phyloP scores from a whole-genome alignment of 2,329 filamentous ascomycete genomes.

The Thyridium curvatum region DNA sequence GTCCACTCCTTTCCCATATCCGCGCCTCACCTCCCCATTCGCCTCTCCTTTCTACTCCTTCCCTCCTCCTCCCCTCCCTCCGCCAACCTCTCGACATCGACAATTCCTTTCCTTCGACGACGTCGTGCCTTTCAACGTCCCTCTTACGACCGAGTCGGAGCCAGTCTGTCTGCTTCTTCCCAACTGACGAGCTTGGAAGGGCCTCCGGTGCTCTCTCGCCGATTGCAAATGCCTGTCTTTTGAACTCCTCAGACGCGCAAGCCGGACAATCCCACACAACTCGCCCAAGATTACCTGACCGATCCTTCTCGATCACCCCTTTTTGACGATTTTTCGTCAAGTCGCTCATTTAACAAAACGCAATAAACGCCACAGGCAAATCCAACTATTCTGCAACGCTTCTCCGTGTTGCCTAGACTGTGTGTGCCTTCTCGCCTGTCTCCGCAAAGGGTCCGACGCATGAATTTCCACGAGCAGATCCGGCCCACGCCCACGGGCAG shows the following conservation, averaged over 20 bases:
- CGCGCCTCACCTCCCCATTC: slow-evolving; percentile 6
- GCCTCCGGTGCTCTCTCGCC: slow-evolving; percentile 18
- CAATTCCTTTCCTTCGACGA: slow-evolving; percentile 14
- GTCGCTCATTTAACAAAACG: slow-evolving; percentile 35
- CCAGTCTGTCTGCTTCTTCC: slow-evolving; percentile 9
- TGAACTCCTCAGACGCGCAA: slow-evolving; percentile 8
- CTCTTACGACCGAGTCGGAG: slow-evolving; percentile 16
- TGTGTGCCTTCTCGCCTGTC: too few relatives aligned
- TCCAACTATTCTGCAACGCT: neutral
- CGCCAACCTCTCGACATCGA: slow-evolving; percentile 18
- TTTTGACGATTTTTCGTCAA: slow-evolving; percentile 39
- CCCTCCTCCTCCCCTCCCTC: slow-evolving; percentile 1
- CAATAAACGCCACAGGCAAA: slow-evolving; percentile 14
- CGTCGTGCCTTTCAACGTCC: slow-evolving; percentile 14
- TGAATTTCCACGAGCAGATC: neutral
- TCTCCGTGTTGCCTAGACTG: too few relatives aligned
- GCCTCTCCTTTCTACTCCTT: slow-evolving; percentile 8
- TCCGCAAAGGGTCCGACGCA: neutral
- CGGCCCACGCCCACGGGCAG: slow-evolving; percentile 1
- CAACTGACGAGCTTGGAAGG: slow-evolving; percentile 8
- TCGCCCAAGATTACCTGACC: slow-evolving; percentile 12
- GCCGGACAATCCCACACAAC: slow-evolving; percentile 8
- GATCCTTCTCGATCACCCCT: slow-evolving; percentile 11
- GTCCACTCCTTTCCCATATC: slow-evolving; percentile 1
- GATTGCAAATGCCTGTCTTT: slow-evolving; percentile 7